phyloP scores from a whole-genome alignment of 1,284 basidiomycete genomes.

The Tilletia indica region DNA sequence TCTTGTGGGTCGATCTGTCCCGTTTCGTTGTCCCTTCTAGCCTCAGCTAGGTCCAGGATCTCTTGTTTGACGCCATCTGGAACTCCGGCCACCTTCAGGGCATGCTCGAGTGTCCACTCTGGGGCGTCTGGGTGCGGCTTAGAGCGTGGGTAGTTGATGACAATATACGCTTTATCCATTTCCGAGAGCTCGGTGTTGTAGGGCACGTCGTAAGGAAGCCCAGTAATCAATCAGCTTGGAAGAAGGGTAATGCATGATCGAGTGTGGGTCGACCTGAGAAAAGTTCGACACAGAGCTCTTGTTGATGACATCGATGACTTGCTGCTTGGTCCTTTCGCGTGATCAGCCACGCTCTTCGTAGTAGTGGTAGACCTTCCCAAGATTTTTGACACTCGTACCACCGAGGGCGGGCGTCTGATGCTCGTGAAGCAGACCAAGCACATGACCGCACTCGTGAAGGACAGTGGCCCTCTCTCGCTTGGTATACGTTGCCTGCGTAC shows the following conservation, averaged over 20 bases:
- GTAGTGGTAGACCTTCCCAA: background rate
- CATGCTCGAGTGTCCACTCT: background rate
- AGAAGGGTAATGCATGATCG: slow-evolving; percentile 12
- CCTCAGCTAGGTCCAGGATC: background rate
- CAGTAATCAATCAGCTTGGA: slow-evolving; percentile 4
- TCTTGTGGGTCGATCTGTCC: background rate
- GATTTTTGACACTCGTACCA: background rate
- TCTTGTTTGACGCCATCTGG: background rate
- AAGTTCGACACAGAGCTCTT: slow-evolving; percentile 3
- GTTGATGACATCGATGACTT: background rate
- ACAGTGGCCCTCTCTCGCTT: background rate
- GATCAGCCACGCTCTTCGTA: background rate
- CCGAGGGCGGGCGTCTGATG: slow-evolving; percentile 12
- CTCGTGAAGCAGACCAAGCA: slow-evolving; percentile 11
- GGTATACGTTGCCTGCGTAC: background rate
- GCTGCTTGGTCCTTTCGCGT: background rate
- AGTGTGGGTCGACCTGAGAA: slow-evolving; percentile 1
- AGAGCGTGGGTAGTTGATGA: background rate
- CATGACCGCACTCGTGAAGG: slow-evolving; percentile 14
- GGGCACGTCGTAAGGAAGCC: slow-evolving; percentile 9
- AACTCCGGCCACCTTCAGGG: background rate
- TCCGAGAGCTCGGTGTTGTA: slow-evolving; percentile 4
- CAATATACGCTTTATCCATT: slow-evolving; percentile 1
- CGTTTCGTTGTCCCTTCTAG: background rate
- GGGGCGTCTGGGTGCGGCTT: background rate